Evolutionary conservation across 345 rosid species (phyloP), one percentile per base, ranked within the genome.

Genomic region (Stellera chamaejasme): DNA sequence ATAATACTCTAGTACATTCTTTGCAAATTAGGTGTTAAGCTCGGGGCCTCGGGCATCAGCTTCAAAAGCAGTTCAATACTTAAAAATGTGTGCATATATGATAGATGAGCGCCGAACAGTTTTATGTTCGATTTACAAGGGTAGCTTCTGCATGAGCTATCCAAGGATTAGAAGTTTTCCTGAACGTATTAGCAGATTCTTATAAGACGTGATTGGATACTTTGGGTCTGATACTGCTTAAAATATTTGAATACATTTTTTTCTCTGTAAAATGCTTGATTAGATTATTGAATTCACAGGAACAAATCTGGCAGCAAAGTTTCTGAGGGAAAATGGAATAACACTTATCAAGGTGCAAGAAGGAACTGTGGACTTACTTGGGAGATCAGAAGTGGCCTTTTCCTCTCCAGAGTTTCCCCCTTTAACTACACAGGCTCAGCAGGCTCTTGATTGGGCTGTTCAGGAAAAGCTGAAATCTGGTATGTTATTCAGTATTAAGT

Each of bases 351-450:
- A 84, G 71, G 85, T 88, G 58, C 77, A 80, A 52, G 87, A 86
- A 26, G 98, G 84, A 75, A 79, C 71, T 0, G 48, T 92, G 28
- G 72, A 67, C 62, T 69, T 92, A 60, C 91, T 92, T 8, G 97
- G 98, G 69, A 88, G 73, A 74, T 79, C 93, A 12, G 93, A 92
- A 59, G 55, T 88, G 84, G 80, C 64, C 63, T 76, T 62, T 72
- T 76, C 72, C 76, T 78, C 87, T 69, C 93, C 95, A 3, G 90
- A 81, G 87, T 82, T 76, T 71, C 95, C 95, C 59, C 95, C 98
- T 45, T 64, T 86, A 57, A 88, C 98, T 1, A 84, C 75, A 69
- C 97, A 76, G 14, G 95, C 96, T 54, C 96, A 76, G 70, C 78
- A 75, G 61, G 95, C 76, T 60, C 83, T 92, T 69, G 91, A 80